These are phyloP conservation scores for Selenicereus undatus DNA, from an alignment of 148 eudicot species.

Conservation along the genomic window DNA sequence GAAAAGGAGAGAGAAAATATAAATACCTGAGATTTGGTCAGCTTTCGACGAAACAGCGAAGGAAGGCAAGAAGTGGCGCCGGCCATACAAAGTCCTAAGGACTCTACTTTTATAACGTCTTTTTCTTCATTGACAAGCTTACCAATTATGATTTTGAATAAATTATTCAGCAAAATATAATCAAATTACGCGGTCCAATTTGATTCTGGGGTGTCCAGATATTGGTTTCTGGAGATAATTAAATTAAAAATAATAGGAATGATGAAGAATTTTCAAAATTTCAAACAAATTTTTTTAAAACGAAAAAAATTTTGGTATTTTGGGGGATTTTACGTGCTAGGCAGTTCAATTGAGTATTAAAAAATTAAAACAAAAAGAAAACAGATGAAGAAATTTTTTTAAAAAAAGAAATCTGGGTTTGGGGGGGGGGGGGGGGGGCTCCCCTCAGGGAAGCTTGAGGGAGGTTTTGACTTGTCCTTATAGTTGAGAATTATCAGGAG, in stretches of 20 bases:
- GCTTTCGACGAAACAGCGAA: slow-evolving; percentile 40
- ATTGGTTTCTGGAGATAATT: neutral
- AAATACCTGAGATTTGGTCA: slow-evolving; percentile 44
- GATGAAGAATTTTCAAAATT: slow-evolving; percentile 11
- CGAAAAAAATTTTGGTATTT: neutral
- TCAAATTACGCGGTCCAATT: slow-evolving; percentile 16
- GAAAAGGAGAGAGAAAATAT: slow-evolving; percentile 7
- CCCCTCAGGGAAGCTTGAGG: slow-evolving; percentile 13
- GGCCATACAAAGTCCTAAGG: slow-evolving; percentile 27
- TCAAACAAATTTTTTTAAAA: neutral
- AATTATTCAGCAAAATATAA: neutral
- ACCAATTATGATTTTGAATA: neutral
- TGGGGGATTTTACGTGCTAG: slow-evolving; percentile 11
- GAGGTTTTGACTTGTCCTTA: too few relatives aligned
- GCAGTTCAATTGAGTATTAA: slow-evolving; percentile 1
- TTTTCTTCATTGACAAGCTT: slow-evolving; percentile 15
- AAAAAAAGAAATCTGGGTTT: neutral
- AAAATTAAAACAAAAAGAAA: neutral
- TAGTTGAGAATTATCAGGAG: too few relatives aligned
- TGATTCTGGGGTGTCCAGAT: neutral
- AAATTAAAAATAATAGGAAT: neutral
- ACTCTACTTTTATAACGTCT: slow-evolving; percentile 15
- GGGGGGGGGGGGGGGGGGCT: slow-evolving; percentile 1
- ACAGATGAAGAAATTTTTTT: neutral
- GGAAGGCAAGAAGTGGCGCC: slow-evolving; percentile 36